Conservation (phyloP, 805 yeast species). For the Nakazawaea holstii region DNA sequence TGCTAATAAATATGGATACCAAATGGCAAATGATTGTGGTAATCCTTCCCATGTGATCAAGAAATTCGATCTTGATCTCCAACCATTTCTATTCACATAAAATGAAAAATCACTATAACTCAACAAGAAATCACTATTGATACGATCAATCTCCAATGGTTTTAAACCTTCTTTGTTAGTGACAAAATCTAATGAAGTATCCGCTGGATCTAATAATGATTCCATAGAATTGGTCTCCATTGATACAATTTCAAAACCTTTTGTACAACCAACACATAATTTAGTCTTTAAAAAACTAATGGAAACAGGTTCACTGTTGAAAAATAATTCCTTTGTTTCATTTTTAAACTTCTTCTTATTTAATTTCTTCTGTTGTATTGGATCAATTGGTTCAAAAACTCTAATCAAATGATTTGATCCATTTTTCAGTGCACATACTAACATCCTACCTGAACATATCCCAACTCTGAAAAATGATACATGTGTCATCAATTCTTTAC, state of each 20-base stretch:
- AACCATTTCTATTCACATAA: constrained; percentile 90
- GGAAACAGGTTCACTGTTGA: constrained; percentile 86
- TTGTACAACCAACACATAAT: constrained; percentile 91
- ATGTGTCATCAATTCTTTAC: constrained; percentile 80
- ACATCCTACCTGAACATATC: constrained; percentile 80
- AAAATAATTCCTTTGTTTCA: constrained; percentile 69
- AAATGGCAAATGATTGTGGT: constrained; percentile 86
- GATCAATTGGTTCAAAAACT: constrained; percentile 86
- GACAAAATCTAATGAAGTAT: constrained; percentile 93
- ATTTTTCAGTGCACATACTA: constrained; percentile 84
- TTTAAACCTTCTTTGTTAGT: constrained; percentile 74
- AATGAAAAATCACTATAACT: constrained; percentile 92
- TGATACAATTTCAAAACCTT: constrained; percentile 93
- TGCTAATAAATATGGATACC: constrained; percentile 90
- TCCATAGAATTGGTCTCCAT: constrained; percentile 81
- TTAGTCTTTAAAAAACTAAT: constrained; percentile 85
- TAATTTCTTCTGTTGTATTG: constrained; percentile 44
- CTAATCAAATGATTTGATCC: constrained; percentile 73
- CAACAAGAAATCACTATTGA: constrained; percentile 81
- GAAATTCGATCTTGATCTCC: constrained; percentile 94
- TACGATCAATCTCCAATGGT: constrained; percentile 87
- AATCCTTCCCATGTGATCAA: constrained; percentile 95
- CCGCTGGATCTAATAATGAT: constrained; percentile 94
- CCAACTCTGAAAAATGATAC: constrained; percentile 90
- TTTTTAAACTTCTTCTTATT: constrained; percentile 68